These are phyloP conservation scores for Alternaria dauci DNA, from an alignment of 2,329 filamentous ascomycete genomes.

Conservation along the genomic window DNA sequence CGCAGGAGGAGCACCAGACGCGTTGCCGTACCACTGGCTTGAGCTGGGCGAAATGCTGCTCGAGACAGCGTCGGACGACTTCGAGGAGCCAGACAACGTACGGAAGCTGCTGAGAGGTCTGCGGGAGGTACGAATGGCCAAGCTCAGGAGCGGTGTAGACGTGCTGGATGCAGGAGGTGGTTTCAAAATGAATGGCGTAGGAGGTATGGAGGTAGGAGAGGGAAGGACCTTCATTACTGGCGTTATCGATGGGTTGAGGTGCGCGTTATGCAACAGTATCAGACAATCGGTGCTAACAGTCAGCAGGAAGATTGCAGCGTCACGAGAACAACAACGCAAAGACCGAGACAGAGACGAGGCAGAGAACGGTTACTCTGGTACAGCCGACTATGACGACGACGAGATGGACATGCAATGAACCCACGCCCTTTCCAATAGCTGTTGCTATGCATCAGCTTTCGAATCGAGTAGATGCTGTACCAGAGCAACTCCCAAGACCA, in stretches of 20 bases:
- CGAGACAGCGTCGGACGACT: slow-evolving; percentile 83
- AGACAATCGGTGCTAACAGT: slow-evolving; percentile 12
- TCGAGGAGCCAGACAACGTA: slow-evolving; percentile 76
- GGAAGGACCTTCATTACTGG: slow-evolving; percentile 82
- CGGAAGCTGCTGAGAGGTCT: slow-evolving; percentile 80
- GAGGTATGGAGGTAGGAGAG: slow-evolving; percentile 92
- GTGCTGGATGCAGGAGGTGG: slow-evolving; percentile 75
- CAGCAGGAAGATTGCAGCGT: slow-evolving; percentile 77
- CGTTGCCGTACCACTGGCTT: slow-evolving; percentile 93
- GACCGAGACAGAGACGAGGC: slow-evolving; percentile 78
- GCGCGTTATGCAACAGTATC: slow-evolving; percentile 9
- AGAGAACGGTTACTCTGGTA: slow-evolving; percentile 62
- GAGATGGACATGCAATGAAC: slow-evolving; percentile 51
- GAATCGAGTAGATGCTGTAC: neutral
- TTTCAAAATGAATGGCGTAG: slow-evolving; percentile 82
- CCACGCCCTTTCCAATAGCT: neutral
- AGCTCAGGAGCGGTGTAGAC: slow-evolving; percentile 79
- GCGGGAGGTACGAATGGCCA: slow-evolving; percentile 86
- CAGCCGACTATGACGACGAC: slow-evolving; percentile 68
- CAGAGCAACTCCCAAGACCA: neutral
- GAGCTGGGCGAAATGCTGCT: slow-evolving; percentile 89
- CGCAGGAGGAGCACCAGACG: slow-evolving; percentile 70
- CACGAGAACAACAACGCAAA: slow-evolving; percentile 76
- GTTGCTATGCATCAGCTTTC: neutral
- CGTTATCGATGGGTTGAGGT: slow-evolving; percentile 84